A percentile compares a stretch with the other conserved stretches of the same genome.
Conservation (phyloP, 106 monocot species). For the Platanthera zijinensis region DNA sequence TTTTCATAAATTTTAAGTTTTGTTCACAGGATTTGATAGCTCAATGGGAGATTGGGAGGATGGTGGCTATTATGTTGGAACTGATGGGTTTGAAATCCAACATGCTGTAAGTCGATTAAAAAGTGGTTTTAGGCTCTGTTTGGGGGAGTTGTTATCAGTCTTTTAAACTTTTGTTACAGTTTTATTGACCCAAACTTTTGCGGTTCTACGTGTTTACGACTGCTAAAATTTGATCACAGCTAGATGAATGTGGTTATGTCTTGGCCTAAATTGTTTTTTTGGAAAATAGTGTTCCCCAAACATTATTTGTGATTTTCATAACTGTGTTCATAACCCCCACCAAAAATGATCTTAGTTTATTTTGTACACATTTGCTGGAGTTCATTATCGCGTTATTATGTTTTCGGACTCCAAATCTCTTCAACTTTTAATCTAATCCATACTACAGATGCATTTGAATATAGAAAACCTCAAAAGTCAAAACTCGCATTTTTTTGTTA, state of each 20-base stretch:
- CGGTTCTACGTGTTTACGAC: too few relatives aligned
- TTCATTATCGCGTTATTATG: not conserved
- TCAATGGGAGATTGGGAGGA: slow-evolving; percentile 42
- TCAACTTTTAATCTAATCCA: not conserved
- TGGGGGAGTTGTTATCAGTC: too few relatives aligned
- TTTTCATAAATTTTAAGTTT: not conserved
- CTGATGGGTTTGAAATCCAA: slow-evolving; percentile 33
- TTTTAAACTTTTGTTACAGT: too few relatives aligned
- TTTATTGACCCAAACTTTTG: too few relatives aligned
- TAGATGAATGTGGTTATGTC: too few relatives aligned
- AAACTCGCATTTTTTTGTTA: not conserved
- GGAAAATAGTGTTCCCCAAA: too few relatives aligned
- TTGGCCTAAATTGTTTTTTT: too few relatives aligned
- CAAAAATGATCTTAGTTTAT: not conserved
- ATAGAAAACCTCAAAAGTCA: not conserved
- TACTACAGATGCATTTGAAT: too few relatives aligned
- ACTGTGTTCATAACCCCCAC: too few relatives aligned
- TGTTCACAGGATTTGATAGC: slow-evolving; percentile 20
- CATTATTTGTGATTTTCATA: too few relatives aligned
- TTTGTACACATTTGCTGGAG: not conserved
- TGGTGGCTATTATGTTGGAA: slow-evolving; percentile 27
- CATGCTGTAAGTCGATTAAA: slow-evolving; percentile 43
- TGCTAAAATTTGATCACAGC: too few relatives aligned
- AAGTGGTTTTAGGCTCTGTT: not conserved
- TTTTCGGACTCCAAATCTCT: not conserved